These are phyloP conservation scores for Cyberlindnera bimundalis DNA, from an alignment of 805 yeast genomes.

Conservation along the genomic window DNA sequence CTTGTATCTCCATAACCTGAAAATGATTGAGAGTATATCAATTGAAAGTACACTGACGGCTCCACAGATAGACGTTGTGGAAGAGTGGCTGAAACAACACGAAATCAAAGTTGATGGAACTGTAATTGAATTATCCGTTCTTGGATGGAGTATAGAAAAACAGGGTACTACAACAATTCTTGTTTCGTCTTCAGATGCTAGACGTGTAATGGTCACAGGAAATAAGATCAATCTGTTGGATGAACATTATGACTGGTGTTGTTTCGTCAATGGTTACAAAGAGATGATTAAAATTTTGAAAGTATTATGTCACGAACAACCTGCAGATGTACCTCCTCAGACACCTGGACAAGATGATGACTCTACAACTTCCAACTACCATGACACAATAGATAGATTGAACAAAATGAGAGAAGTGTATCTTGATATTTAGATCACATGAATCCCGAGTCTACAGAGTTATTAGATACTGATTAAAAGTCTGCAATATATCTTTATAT, in stretches of 20 bases:
- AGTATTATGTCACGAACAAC: background rate
- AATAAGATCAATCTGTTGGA: slow-evolving; percentile 28
- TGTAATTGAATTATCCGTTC: slow-evolving; percentile 24
- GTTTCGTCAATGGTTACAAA: slow-evolving; percentile 27
- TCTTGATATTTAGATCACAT: too few relatives aligned
- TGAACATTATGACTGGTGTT: slow-evolving; percentile 40
- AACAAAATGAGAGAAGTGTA: slow-evolving; percentile 17
- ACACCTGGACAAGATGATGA: slow-evolving; percentile 1
- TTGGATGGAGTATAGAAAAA: slow-evolving; percentile 37
- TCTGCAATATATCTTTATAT: too few relatives aligned
- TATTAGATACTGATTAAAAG: too few relatives aligned
- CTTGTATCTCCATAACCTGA: slow-evolving; percentile 9
- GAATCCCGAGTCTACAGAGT: too few relatives aligned
- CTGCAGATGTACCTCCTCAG: background rate
- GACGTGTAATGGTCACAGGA: slow-evolving; percentile 31
- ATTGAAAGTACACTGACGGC: slow-evolving; percentile 6
- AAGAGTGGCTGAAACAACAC: slow-evolving; percentile 14
- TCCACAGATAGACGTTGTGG: slow-evolving; percentile 1
- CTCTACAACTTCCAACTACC: background rate
- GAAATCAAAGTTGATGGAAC: slow-evolving; percentile 9
- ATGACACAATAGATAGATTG: slow-evolving; percentile 8
- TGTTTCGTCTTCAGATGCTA: slow-evolving; percentile 33
- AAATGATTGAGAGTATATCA: background rate
- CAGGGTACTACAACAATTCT: slow-evolving; percentile 29
- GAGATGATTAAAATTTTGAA: slow-evolving; percentile 14